Evolutionary conservation across 805 yeast genomes (phyloP), one percentile per base, ranked within the genome.

Genomic region (Torulaspora gathmanii): DNA sequence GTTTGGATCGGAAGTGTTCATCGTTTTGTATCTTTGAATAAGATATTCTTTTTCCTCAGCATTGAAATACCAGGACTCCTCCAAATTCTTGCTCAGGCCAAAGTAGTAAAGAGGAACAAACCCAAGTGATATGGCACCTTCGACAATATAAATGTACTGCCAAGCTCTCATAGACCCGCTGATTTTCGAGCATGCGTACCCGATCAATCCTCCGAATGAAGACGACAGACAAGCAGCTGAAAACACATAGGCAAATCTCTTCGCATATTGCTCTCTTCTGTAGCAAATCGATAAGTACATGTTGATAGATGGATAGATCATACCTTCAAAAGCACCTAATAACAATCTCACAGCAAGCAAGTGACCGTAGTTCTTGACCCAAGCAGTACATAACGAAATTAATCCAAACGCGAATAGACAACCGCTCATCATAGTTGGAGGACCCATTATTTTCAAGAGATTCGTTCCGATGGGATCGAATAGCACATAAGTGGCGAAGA

Each of bases 151-250:
- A 20, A 77, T 63, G 66, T 74, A 77, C 54, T 75, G 68, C 78
- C 79, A 77, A 9, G 76, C 77, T 33, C 59, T 68, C 53, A 71
- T 56, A 1, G 68, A 64, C 7, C 72, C 74, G 36, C 65, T 57
- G 50, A 74, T 68, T 28, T 62, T 57, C 7, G 71, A 58, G 39
- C 78, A 66, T 16, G 76, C 81, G 46, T 67, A 71, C 0, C 74
- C 71, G 23, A 76, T 67, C 19, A 75, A 60, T n/a, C 83, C 83
- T 41, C 80, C 79, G 57, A 79, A 75, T 1, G 79, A 78, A 34
- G 78, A 74, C 7, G 81, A 73, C 31, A 78, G 56, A 46, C 78
- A 74, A 8, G 82, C 75, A 23, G 78, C 73, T 27, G 74, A 67
- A 55, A 77, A 77, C 36, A 78, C 69, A 44, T 70, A 68, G 5